Conservation (phyloP, 768 basidiomycete species). For the Amanita phalloides region DNA sequence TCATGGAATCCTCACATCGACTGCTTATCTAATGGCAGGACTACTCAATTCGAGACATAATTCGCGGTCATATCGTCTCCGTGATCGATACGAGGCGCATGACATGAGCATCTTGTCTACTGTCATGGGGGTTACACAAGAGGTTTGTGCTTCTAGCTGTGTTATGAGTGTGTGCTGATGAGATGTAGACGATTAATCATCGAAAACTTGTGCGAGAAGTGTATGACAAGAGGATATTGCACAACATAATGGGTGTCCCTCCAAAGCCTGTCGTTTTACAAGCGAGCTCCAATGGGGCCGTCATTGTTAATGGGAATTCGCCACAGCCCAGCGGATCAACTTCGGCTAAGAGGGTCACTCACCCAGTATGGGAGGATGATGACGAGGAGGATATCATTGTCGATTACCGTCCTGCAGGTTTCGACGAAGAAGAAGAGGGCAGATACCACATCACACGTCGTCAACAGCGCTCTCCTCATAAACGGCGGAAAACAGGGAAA, state of each 20-base stretch:
- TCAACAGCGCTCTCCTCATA: slow-evolving; percentile 27
- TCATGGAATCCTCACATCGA: slow-evolving; percentile 63
- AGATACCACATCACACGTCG: slow-evolving; percentile 39
- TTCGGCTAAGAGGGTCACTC: slow-evolving; percentile 14
- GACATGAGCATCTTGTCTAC: slow-evolving; percentile 73
- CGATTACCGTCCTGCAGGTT: slow-evolving; percentile 11
- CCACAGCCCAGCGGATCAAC: slow-evolving; percentile 6
- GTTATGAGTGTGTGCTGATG: not conserved
- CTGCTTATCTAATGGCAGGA: slow-evolving; percentile 55
- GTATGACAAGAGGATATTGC: slow-evolving; percentile 48
- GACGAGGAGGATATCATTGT: slow-evolving; percentile 22
- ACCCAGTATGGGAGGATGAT: slow-evolving; percentile 28
- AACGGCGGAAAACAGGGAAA: slow-evolving; percentile 33
- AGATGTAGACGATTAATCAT: slow-evolving; percentile 59
- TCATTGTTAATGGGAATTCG: not conserved
- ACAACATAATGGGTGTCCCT: slow-evolving; percentile 42
- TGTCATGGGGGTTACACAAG: slow-evolving; percentile 75
- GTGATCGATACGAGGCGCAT: slow-evolving; percentile 33
- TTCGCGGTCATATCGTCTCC: slow-evolving; percentile 36
- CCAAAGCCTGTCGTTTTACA: slow-evolving; percentile 13
- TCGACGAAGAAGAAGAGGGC: slow-evolving; percentile 40
- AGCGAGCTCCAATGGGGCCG: not conserved
- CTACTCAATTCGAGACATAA: slow-evolving; percentile 46
- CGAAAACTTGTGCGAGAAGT: slow-evolving; percentile 60
- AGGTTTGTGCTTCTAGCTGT: slow-evolving; percentile 32